These are phyloP conservation scores for Heracleum sosnowskyi DNA, from an alignment of 129 eudicot species.

Conservation along the genomic window DNA sequence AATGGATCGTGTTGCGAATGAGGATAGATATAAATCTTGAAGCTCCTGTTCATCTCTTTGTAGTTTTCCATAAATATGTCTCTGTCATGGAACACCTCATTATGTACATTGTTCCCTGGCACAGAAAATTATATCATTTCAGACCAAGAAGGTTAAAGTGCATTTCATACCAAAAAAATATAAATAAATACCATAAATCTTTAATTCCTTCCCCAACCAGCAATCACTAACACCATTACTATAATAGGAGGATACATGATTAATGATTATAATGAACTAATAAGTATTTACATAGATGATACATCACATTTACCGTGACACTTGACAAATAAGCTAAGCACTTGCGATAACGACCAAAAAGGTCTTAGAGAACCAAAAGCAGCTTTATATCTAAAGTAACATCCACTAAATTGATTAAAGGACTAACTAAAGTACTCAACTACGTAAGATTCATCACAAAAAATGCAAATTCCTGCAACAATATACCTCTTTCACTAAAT, in stretches of 20 bases:
- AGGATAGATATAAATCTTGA: slow-evolving; percentile 71
- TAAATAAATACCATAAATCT: too few relatives aligned
- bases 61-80: slow-evolving; percentile 52
- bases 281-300: neutral
- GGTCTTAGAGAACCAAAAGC: neutral
- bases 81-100: slow-evolving; percentile 58
- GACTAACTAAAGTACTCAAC: neutral
- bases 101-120: slow-evolving; percentile 23
- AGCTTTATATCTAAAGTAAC: neutral
- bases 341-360: neutral
- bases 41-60: slow-evolving; percentile 57
- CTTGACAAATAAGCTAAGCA: neutral
- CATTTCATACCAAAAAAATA: neutral
- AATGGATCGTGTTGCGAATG: slow-evolving; percentile 66
- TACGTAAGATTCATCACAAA: neutral
- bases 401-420: neutral
- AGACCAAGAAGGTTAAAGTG: neutral
- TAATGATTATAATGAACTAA: neutral
- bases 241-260: neutral
- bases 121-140: slow-evolving; percentile 8
- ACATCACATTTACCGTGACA: neutral
- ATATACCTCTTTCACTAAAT: neutral
- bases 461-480: neutral
- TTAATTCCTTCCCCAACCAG: neutral
- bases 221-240: neutral